A percentile compares a stretch with the other conserved stretches of the same genome.
phyloP scores from a whole-genome alignment of 345 rosid species.

The Heritiera littoralis region DNA sequence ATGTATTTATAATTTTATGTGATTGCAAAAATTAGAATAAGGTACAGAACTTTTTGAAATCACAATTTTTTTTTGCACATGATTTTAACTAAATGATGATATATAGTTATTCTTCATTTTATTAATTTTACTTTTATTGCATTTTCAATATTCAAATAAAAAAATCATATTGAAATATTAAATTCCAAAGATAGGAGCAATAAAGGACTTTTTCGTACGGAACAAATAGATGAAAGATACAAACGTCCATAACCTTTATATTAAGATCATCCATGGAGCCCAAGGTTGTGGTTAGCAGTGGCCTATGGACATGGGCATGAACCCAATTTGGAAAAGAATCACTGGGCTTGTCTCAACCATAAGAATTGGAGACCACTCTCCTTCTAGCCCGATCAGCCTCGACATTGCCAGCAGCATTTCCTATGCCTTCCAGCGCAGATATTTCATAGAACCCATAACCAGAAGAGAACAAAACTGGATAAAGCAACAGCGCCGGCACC shows the following conservation, averaged over 20 bases:
- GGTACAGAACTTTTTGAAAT: too few relatives aligned
- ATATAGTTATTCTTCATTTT: too few relatives aligned
- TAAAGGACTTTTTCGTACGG: too few relatives aligned
- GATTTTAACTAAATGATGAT: too few relatives aligned
- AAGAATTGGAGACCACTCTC: neutral
- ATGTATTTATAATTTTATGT: too few relatives aligned
- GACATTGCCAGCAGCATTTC: neutral
- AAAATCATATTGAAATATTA: too few relatives aligned
- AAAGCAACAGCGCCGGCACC: slow-evolving; percentile 30
- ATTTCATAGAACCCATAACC: neutral
- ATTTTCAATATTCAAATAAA: too few relatives aligned
- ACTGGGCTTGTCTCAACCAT: neutral
- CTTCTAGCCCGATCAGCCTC: neutral
- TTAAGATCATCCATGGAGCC: neutral
- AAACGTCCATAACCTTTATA: neutral
- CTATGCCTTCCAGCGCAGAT: neutral
- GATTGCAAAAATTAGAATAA: too few relatives aligned
- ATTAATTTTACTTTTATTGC: too few relatives aligned
- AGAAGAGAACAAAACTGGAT: slow-evolving; percentile 30
- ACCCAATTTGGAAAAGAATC: neutral
- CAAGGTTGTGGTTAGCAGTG: neutral
- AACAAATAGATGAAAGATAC: neutral
- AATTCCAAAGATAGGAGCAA: too few relatives aligned
- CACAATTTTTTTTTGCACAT: too few relatives aligned
- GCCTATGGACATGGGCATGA: neutral